A percentile compares a stretch with the other conserved stretches of the same genome.
Evolutionary conservation across 352 stramenopile species (phyloP).

Genomic region (Phytopythium kandeliae): DNA sequence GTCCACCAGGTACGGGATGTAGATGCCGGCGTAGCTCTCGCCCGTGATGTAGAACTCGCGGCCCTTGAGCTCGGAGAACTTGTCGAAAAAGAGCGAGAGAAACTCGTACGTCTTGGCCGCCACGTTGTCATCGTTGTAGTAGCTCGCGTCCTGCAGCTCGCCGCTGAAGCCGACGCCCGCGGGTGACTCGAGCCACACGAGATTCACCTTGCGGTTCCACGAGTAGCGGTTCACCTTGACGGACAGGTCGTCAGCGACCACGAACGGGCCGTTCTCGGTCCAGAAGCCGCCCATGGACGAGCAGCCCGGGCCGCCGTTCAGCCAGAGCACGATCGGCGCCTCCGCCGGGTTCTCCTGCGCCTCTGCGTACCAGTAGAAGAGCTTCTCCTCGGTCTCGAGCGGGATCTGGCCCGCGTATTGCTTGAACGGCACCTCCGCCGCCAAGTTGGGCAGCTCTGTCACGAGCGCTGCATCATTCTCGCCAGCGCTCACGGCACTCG

Average conservation of each 20-base stretch:
- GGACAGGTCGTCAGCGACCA: slow-evolving; percentile 43
- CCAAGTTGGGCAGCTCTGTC: slow-evolving; percentile 39
- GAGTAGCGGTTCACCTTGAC: slow-evolving; percentile 66
- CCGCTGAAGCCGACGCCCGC: slow-evolving; percentile 71
- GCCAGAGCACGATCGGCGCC: slow-evolving; percentile 77
- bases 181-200: slow-evolving; percentile 75
- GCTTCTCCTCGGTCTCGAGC: slow-evolving; percentile 44
- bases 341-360: slow-evolving; percentile 42
- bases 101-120: slow-evolving; percentile 78
- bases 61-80: slow-evolving; percentile 63
- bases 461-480: slow-evolving; percentile 48
- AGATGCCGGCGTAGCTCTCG: slow-evolving; percentile 86
- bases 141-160: slow-evolving; percentile 42
- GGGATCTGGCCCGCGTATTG: slow-evolving; percentile 63
- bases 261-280: slow-evolving; percentile 74
- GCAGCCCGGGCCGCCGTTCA: slow-evolving; percentile 75
- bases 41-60: slow-evolving; percentile 82
- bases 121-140: slow-evolving; percentile 81
- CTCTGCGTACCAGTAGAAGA: slow-evolving; percentile 84
- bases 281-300: slow-evolving; percentile 60
- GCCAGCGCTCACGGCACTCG: slow-evolving; percentile 7
- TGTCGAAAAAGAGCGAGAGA: slow-evolving; percentile 55
- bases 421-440: slow-evolving; percentile 42
- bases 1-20: slow-evolving; percentile 86
- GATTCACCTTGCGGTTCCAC: slow-evolving; percentile 75